Base-by-base conservation (phyloP, 192 early-diverging fungal genomes). In the Linnemannia zychae region DNA sequence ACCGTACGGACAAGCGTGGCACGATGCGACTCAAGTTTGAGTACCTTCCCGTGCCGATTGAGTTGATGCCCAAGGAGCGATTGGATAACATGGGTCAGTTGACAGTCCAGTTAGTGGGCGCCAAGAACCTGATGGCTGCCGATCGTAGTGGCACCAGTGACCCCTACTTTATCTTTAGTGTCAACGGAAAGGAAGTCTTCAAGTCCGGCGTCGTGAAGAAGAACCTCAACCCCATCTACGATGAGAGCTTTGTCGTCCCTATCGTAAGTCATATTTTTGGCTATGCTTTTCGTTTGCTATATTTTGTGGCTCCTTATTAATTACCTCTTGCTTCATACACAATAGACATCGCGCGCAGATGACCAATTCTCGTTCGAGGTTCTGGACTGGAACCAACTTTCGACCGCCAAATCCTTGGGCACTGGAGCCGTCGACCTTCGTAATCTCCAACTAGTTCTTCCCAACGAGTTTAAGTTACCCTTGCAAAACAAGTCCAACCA, bases 311-410 rank as follows among this genome's bases (percentile, higher is more conserved):
- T 53, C 0, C 1, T 20, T n/a, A 18, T 6, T 53, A n/a, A 0
- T n/a, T 7, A n/a, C n/a, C 1, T 53, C n/a, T 24, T 4, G 1
- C 7, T 24, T 53, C 52, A 22, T 7, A 38, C 16, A 7, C 0
- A 28, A 44, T 36, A 88, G 74, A 28, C 70, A 20, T 85, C 88
- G n/a, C 90, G 95, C 50, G 89, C 83, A 11, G 88, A 87, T 63
- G 84, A 93, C 12, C 83, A 88, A 65, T 87, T 96, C 73, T 77
- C 84, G 33, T 89, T 95, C 20, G 91, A 94, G 63, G 89, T 95
- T 28, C 94, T 88, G 66, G 96, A 96, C 84, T 96, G 94, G 95
- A 94, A 96, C 74, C 91, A 94, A 88, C 78, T 96, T 33, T 89
- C 89, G 60, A 88, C 89, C 36, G 87, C 92, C 72, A 92, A 89